Evolutionary conservation across 331 rosid species (phyloP).

Genomic region (Cucumis variabilis): DNA sequence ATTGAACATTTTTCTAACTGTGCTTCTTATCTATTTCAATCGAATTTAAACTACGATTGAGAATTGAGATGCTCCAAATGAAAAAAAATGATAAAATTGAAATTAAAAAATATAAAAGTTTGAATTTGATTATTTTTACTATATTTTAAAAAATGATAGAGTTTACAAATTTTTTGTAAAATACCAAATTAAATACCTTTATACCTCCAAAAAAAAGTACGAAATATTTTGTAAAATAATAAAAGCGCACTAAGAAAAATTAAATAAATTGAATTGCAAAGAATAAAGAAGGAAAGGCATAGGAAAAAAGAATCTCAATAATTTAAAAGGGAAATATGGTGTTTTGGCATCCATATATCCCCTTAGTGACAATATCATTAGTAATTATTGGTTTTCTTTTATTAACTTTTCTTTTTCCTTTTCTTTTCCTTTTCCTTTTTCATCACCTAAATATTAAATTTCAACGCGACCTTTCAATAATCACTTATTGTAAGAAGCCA

Average conservation of each 20-base stretch:
- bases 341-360: neutral
- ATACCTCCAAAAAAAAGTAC: neutral
- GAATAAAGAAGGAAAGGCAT: neutral
- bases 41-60: no score
- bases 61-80: no score
- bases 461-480: neutral
- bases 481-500: neutral
- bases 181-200: neutral
- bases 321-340: neutral
- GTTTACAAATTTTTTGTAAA: no score
- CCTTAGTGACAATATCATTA: constrained; percentile 24
- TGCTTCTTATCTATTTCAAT: no score
- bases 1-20: no score
- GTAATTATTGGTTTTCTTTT: constrained; percentile 18
- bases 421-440: neutral
- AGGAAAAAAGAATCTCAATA: neutral
- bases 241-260: neutral
- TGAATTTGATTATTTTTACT: no score
- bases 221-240: neutral
- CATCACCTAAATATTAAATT: neutral
- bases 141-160: no score
- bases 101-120: no score
- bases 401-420: neutral
- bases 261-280: no score
- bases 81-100: no score